These are phyloP conservation scores for Epichloe sibirici DNA, from an alignment of 2,329 filamentous ascomycete species.

Conservation along the genomic window DNA sequence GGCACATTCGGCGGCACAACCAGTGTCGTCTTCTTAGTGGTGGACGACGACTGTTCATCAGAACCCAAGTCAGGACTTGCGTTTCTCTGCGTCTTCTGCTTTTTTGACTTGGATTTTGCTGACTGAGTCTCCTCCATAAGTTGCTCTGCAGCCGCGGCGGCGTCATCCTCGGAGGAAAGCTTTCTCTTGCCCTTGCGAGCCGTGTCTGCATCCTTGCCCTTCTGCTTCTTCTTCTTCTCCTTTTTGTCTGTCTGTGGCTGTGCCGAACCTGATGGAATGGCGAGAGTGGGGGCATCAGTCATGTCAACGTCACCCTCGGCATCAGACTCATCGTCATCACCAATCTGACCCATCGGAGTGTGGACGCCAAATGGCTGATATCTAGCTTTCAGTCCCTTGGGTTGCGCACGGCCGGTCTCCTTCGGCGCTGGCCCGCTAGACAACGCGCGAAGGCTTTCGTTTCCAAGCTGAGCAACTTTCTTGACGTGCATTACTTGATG, in stretches of 20 bases:
- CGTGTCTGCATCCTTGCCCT: slow-evolving; percentile 8
- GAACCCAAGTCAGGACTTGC: slow-evolving; percentile 24
- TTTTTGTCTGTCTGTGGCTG: slow-evolving; percentile 13
- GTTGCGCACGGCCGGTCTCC: slow-evolving; percentile 48
- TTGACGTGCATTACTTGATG: slow-evolving; percentile 53
- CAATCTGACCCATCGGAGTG: slow-evolving; percentile 24
- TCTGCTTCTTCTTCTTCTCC: slow-evolving; percentile 13
- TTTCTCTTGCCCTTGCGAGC: slow-evolving; percentile 26
- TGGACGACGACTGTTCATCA: slow-evolving; percentile 13
- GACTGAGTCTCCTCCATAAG: slow-evolving; percentile 21
- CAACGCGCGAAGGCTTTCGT: slow-evolving; percentile 15
- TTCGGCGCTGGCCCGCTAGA: slow-evolving; percentile 32
- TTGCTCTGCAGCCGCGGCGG: slow-evolving; percentile 22
- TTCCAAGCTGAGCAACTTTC: slow-evolving; percentile 45
- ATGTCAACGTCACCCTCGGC: slow-evolving; percentile 34
- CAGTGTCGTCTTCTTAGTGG: slow-evolving; percentile 20
- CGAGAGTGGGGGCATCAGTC: slow-evolving; percentile 23
- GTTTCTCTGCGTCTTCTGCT: slow-evolving; percentile 23
- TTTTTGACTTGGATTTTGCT: slow-evolving; percentile 29
- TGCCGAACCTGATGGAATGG: slow-evolving; percentile 10
- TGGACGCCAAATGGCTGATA: slow-evolving; percentile 53
- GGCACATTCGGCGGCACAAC: slow-evolving; percentile 21
- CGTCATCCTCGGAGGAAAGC: slow-evolving; percentile 26
- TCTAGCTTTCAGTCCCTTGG: slow-evolving; percentile 53
- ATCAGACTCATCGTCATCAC: slow-evolving; percentile 27